Conservation (phyloP, 2,329 filamentous ascomycete genomes). For the Calonectria ilicicola region DNA sequence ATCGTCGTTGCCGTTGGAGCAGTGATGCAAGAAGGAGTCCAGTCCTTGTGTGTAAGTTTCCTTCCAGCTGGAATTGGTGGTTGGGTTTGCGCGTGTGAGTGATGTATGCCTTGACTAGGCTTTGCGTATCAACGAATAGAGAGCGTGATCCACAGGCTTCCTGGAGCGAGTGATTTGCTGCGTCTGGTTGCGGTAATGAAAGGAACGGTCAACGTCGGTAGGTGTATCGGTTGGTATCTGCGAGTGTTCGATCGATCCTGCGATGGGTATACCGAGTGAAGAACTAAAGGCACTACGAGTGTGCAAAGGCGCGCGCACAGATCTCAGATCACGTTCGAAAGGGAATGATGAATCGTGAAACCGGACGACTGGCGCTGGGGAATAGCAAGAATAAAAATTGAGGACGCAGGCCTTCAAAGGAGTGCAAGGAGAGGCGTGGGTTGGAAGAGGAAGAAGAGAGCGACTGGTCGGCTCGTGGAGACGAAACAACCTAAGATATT, state of each 20-base stretch:
- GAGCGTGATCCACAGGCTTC: constrained; percentile 28
- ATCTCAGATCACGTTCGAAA: constrained; percentile 32
- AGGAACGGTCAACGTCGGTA: constrained; percentile 47
- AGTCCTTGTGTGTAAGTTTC: constrained; percentile 39
- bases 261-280: constrained; percentile 40
- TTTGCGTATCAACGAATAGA: constrained; percentile 32
- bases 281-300: constrained; percentile 19
- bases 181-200: constrained; percentile 26
- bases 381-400: constrained; percentile 38
- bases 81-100: constrained; percentile 28
- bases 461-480: constrained; percentile 31
- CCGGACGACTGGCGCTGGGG: constrained; percentile 29
- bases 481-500: constrained; percentile 44
- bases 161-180: constrained; percentile 24
- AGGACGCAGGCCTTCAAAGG: constrained; percentile 39
- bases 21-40: constrained; percentile 41
- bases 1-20: constrained; percentile 23
- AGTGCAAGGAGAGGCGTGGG: constrained; percentile 36
- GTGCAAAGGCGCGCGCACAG: constrained; percentile 33
- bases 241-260: constrained; percentile 42
- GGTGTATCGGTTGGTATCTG: constrained; percentile 38
- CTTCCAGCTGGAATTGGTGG: constrained; percentile 28
- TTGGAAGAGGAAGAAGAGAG: constrained; percentile 28
- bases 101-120: constrained; percentile 6
- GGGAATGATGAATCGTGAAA: constrained; percentile 34